Percentiles rank a stretch among this genome's conserved stretches.
Conservation (phyloP, 2,329 filamentous ascomycete genomes). For the Cadophora malorum region DNA sequence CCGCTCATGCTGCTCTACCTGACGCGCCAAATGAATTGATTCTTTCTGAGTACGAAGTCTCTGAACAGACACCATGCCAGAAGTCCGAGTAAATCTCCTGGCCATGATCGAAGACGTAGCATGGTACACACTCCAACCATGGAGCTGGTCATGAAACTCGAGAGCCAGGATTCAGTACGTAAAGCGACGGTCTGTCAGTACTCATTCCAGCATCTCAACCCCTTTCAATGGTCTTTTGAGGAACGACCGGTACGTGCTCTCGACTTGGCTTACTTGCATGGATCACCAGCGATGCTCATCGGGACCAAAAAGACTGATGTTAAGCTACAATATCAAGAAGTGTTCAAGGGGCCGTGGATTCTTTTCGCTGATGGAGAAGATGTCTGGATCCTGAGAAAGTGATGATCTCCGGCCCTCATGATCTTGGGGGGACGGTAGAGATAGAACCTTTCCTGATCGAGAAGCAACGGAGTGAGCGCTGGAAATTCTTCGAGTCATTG, state of each 20-base stretch:
- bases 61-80: neutral
- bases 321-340: conserved; percentile 10
- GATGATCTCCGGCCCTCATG: conserved; percentile 12
- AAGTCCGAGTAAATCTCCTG: conserved; percentile 2
- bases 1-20: neutral
- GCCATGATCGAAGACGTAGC: conserved; percentile 17
- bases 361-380: conserved; percentile 24
- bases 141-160: neutral
- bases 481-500: neutral
- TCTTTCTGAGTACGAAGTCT: neutral
- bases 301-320: conserved; percentile 11
- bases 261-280: conserved; percentile 28
- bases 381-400: conserved; percentile 12
- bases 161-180: neutral
- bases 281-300: conserved; percentile 21
- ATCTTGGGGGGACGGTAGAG: neutral
- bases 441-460: neutral
- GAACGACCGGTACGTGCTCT: conserved; percentile 10
- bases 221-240: conserved; percentile 12
- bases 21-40: neutral
- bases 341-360: conserved; percentile 19
- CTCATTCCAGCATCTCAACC: conserved; percentile 21
- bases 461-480: neutral
- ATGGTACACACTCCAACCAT: conserved; percentile 7
- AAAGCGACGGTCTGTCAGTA: conserved; percentile 18